Percentiles rank a stretch among this genome's conserved stretches.
Conservation (phyloP, 2,329 filamentous ascomycete species). For the Sporothrix variecibatus region DNA sequence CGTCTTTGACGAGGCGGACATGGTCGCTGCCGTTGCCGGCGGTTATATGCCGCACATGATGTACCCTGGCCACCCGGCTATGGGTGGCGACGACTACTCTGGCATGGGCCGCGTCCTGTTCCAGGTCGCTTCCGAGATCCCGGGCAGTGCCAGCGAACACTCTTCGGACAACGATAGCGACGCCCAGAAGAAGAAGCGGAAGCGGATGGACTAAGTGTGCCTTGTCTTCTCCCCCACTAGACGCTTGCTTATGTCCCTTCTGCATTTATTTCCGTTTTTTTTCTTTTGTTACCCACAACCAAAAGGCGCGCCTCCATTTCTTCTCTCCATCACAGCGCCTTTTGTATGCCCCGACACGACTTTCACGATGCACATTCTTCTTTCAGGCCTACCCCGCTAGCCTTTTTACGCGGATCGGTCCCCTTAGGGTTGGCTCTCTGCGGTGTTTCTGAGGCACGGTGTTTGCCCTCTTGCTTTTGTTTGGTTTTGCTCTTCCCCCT, state of each 20-base stretch:
- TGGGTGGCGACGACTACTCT: constrained; percentile 60
- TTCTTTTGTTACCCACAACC: neutral
- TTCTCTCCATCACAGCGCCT: neutral
- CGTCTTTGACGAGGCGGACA: constrained; percentile 72
- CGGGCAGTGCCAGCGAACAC: constrained; percentile 63
- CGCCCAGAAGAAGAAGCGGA: constrained; percentile 72
- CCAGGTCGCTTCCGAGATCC: constrained; percentile 73
- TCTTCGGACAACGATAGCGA: constrained; percentile 57
- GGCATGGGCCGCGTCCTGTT: constrained; percentile 77
- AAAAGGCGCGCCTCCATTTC: neutral
- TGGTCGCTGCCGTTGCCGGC: constrained; percentile 38
- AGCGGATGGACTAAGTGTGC: constrained; percentile 63
- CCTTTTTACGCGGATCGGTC: constrained; percentile 33
- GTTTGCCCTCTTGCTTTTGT: constrained; percentile 22
- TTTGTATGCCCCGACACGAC: constrained; percentile 44
- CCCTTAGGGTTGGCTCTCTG: constrained; percentile 32
- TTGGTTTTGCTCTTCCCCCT: neutral
- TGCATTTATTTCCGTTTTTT: neutral
- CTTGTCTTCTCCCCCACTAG: neutral
- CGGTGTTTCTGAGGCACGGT: constrained; percentile 30
- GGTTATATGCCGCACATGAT: constrained; percentile 36
- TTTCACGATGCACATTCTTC: constrained; percentile 37
- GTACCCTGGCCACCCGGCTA: constrained; percentile 40
- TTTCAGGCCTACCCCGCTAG: constrained; percentile 32
- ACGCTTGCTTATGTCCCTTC: neutral